Base-by-base conservation (phyloP, 768 basidiomycete genomes). In the Leccinum variicolor region DNA sequence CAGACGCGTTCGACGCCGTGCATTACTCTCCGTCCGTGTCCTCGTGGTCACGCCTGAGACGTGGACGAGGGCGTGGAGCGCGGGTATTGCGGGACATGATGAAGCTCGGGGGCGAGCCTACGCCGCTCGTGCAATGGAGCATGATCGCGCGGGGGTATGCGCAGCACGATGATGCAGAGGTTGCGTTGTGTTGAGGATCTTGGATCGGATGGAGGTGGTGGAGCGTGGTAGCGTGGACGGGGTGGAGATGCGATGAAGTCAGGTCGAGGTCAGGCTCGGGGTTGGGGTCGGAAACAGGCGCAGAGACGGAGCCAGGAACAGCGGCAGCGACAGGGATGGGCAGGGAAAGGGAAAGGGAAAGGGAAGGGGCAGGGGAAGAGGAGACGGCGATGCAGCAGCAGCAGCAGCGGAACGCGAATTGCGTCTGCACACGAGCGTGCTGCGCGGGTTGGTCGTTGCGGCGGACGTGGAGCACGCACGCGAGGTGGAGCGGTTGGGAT, bases 1-100 rank as follows among this genome's bases (percentile, higher is more conserved):
- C 63, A 0, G 65, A 72, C 26, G 61, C 74, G 17, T 60, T 71
- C 70, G 76, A 73, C 59, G 61, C 66, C 29, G 63, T 70, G 34
- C 74, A 75, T 59, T 89, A 88, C 64, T 81, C 76, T 1, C 77
- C 83, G 0, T 87, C 88, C 66, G 68, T 87, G 41, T 66, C 72
- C 34, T 67, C 66, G 28, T 72, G 83, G 62, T 74, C 75, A 51
- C 54, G 29, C 11, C 29, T 31, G 29, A 61, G 5, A 11, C 29
- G 29, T 28, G 28, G 28, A 2, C 28, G 28, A 31, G 29, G 10
- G 53, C 64, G 4, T 62, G 58, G 1, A 0, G 63, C 73, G 0
- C 58, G 62, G 21, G 73, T 86, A 19, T 52, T 88, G 39, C 61
- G 61, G n/a, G 84, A 87, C 64, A 86, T 89, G 83, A 28, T 28